Conservation (phyloP, 441 rosid species). For the Isatis lusitanica region DNA sequence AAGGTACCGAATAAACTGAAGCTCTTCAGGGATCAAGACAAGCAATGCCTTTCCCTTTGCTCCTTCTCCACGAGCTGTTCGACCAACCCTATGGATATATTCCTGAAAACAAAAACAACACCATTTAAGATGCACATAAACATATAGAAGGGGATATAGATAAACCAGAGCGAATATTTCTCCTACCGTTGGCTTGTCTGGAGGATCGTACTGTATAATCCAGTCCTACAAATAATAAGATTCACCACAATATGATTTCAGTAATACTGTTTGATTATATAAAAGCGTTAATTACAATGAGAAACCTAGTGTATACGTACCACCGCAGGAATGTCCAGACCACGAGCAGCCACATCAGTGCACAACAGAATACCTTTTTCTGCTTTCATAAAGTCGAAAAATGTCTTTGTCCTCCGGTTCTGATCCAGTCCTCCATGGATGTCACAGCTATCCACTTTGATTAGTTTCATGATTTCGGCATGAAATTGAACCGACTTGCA, state of each 20-base stretch:
- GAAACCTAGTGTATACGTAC: conserved; percentile 41
- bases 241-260: conserved; percentile 8
- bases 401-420: conserved; percentile 86
- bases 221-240: conserved; percentile 64
- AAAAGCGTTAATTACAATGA: neutral
- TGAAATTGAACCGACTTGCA: conserved; percentile 93
- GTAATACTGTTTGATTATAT: neutral
- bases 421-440: conserved; percentile 97
- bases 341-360: conserved; percentile 99
- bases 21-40: conserved; percentile 90
- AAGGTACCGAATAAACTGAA: conserved; percentile 81
- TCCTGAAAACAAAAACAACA: conserved; percentile 52
- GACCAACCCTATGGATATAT: conserved; percentile 97
- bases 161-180: neutral
- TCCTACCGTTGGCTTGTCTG: conserved; percentile 92
- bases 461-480: conserved; percentile 77
- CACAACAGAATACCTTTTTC: conserved; percentile 90
- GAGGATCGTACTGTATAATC: conserved; percentile 98
- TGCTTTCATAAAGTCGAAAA: conserved; percentile 89
- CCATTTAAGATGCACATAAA: neutral
- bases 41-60: conserved; percentile 93
- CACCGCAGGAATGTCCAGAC: conserved; percentile 98
- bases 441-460: conserved; percentile 72
- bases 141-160: conserved; percentile 6
- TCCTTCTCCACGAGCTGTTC: conserved; percentile 99